A percentile compares a stretch with the other conserved stretches of the same genome.
phyloP scores from a whole-genome alignment of 306 rosid species.

The Erythrophleum fordii region DNA sequence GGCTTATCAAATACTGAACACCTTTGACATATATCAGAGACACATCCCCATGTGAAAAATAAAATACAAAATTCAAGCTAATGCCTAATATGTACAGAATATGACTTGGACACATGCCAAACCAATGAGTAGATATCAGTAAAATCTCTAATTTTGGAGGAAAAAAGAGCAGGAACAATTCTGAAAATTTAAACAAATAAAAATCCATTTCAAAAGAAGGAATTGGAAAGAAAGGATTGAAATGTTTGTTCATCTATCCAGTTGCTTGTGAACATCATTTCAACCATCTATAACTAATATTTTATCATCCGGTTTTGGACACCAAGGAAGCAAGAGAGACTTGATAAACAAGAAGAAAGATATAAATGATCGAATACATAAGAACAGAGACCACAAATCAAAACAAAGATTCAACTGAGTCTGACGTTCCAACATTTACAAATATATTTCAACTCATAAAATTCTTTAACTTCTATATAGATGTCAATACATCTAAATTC shows the following conservation, averaged over 20 bases:
- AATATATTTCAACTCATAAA: not conserved
- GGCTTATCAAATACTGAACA: constrained; percentile 25
- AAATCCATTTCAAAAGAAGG: not conserved
- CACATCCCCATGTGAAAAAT: not conserved
- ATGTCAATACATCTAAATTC: not conserved
- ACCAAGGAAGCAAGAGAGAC: not conserved
- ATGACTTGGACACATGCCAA: not conserved
- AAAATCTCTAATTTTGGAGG: not conserved
- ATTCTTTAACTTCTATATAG: not conserved
- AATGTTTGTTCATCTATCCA: not conserved
- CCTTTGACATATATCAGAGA: constrained; percentile 33
- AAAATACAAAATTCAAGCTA: constrained; percentile 13
- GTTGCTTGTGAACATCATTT: not conserved
- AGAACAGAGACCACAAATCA: not conserved
- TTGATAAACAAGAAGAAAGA: not conserved
- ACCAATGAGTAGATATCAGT: not conserved
- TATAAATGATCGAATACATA: not conserved
- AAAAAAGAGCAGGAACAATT: not conserved
- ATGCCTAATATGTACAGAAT: constrained; percentile 11
- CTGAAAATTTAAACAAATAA: not conserved
- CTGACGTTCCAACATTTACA: constrained; percentile 3
- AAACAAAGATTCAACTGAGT: constrained; percentile 4
- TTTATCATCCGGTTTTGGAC: not conserved
- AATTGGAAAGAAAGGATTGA: not conserved
- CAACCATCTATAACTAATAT: not conserved